phyloP scores from a whole-genome alignment of 306 rosid genomes.

The Pyrus bretschneideri region DNA sequence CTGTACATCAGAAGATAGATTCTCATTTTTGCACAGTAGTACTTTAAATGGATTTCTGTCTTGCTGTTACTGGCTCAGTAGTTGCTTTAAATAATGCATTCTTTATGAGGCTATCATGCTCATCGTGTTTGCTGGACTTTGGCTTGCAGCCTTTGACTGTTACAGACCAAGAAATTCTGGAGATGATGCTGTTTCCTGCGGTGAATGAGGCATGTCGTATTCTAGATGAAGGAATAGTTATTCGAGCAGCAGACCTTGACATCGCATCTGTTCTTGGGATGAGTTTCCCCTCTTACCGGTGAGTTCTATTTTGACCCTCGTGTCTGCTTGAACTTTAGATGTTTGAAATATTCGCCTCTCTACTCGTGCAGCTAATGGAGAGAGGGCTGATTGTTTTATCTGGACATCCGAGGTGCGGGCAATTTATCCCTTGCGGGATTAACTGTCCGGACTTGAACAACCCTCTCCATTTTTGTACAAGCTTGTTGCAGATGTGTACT shows the following conservation, averaged over 20 bases:
- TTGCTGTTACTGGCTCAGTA: neutral
- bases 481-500: neutral
- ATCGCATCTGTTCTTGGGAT: conserved; percentile 90
- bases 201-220: conserved; percentile 97
- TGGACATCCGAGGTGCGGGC: neutral
- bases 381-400: neutral
- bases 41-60: neutral
- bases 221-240: conserved; percentile 70
- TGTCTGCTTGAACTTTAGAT: neutral
- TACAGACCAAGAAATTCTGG: conserved; percentile 83
- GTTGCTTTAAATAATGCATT: conserved; percentile 1
- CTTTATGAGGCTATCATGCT: neutral
- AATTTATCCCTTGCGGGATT: neutral
- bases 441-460: neutral
- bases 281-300: conserved; percentile 94
- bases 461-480: neutral
- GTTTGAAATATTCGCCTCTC: neutral
- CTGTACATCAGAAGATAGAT: neutral
- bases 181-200: conserved; percentile 88
- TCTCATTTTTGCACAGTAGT: conserved; percentile 2
- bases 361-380: neutral
- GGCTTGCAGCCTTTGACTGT: conserved; percentile 60
- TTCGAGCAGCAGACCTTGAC: conserved; percentile 88
- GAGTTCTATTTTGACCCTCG: neutral
- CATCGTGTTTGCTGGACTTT: conserved; percentile 1